Evolutionary conservation across 257 asterid genomes (phyloP).

Genomic region (Nicotiana obtusifolia): DNA sequence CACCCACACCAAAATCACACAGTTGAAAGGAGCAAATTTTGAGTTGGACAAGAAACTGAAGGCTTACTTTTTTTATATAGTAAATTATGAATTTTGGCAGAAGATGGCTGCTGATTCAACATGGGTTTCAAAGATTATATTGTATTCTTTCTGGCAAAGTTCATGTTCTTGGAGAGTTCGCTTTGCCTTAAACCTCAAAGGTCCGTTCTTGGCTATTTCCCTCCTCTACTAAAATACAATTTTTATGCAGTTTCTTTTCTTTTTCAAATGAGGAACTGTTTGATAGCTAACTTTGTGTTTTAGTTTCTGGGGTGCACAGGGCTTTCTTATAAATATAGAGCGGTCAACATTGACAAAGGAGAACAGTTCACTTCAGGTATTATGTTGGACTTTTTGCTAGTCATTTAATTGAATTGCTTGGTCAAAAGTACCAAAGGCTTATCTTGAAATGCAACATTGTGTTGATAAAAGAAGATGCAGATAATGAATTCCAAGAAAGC

Average conservation of each 20-base stretch:
- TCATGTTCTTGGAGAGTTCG: slow-evolving; percentile 86
- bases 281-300: neutral
- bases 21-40: neutral
- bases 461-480: neutral
- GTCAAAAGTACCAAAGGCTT: neutral
- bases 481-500: neutral
- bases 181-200: slow-evolving; percentile 75
- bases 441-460: neutral
- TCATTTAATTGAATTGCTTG: neutral
- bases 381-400: neutral
- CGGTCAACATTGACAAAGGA: slow-evolving; percentile 60
- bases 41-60: neutral
- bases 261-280: neutral
- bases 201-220: slow-evolving; percentile 19
- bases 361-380: slow-evolving; percentile 64
- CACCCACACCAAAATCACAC: neutral
- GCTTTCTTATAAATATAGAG: slow-evolving; percentile 61
- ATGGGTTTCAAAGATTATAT: slow-evolving; percentile 36
- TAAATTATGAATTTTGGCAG: slow-evolving; percentile 21
- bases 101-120: slow-evolving; percentile 30
- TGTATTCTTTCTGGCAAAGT: slow-evolving; percentile 84
- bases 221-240: neutral
- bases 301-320: slow-evolving; percentile 28
- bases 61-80: neutral
- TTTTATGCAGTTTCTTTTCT: neutral